Conservation (phyloP, 2,329 filamentous ascomycete genomes). For the Westerdykella sp. region DNA sequence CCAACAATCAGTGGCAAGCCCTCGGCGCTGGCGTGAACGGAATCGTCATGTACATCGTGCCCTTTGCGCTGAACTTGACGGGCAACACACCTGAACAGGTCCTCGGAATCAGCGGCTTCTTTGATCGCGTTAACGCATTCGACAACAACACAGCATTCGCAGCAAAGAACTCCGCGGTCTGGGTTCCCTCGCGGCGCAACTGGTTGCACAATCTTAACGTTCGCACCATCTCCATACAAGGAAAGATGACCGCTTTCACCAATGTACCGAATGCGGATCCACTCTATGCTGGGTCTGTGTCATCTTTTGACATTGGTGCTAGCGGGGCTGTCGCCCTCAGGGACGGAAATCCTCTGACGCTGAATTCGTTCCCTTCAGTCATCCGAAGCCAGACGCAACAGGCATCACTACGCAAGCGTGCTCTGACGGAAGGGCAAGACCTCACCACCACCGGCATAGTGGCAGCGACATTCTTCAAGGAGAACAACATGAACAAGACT, state of each 20-base stretch:
- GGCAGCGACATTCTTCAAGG: slow-evolving; percentile 70
- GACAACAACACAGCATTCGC: slow-evolving; percentile 54
- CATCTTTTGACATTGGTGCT: slow-evolving; percentile 65
- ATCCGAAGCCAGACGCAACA: slow-evolving; percentile 25
- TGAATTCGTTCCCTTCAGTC: slow-evolving; percentile 42
- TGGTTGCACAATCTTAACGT: slow-evolving; percentile 76
- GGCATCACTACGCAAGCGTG: slow-evolving; percentile 36
- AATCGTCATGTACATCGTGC: slow-evolving; percentile 65
- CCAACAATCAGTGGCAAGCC: slow-evolving; percentile 64
- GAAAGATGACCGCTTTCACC: slow-evolving; percentile 66
- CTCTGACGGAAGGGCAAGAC: slow-evolving; percentile 39
- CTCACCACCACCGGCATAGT: slow-evolving; percentile 60
- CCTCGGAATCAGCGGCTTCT: slow-evolving; percentile 74
- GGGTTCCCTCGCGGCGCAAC: slow-evolving; percentile 77
- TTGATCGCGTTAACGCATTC: slow-evolving; percentile 66
- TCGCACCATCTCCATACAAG: slow-evolving; percentile 60
- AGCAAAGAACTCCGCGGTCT: slow-evolving; percentile 76
- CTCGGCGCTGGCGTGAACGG: slow-evolving; percentile 85
- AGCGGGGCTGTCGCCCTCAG: slow-evolving; percentile 66
- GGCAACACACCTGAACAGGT: slow-evolving; percentile 61
- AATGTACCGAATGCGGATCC: slow-evolving; percentile 54
- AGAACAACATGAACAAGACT: slow-evolving; percentile 68
- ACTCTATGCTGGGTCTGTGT: slow-evolving; percentile 77
- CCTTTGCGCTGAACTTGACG: slow-evolving; percentile 73
- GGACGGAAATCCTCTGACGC: slow-evolving; percentile 20